Evolutionary conservation across 2,329 filamentous ascomycete species (phyloP), one percentile per base, ranked within the genome.

Genomic region (Blastomyces silverae): DNA sequence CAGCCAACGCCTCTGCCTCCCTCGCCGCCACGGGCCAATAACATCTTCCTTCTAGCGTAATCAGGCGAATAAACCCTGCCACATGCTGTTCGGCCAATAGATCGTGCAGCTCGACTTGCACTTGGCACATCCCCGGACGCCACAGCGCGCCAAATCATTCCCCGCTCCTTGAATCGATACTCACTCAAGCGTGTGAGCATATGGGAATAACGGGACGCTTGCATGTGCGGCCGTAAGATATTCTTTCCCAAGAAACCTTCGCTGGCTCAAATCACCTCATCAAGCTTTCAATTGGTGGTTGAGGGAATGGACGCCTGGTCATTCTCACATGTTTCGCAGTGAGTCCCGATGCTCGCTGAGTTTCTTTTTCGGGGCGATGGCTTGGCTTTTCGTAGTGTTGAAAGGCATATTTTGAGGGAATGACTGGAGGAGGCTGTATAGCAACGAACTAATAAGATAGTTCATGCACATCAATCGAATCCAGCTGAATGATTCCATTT

Each of bases 371-470:
- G 75, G 74, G 0, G 69, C 68, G 0, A 69, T 76, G 68, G 74
- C 72, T 2, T 77, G 74, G 73, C 68, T 76, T 1, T 66, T 4
- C 28, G 28, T 70, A 68, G 15, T 76, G 73, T 60, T 69, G 71
- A 17, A 71, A 74, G 66, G 74, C 75, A 37, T 76, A 73, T 64
- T 17, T 67, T 2, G 73, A 76, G 48, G 73, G 70, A 2, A 68
- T 74, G 50, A 65, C 73, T 8, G 66, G n/a, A n/a, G n/a, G n/a
- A 74, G 7, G 66, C 77, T 6, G 6, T 77, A 74, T 64, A 53
- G 67, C 1, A 71, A 37, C 10, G 34, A 11, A 37, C 70, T 5
- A 77, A 76, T 61, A 68, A n/a, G n/a, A n/a, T n/a, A n/a, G n/a
- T n/a, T 66, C 6, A 69, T 74, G 22, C 68, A 70, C 64, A 69